These are phyloP conservation scores for Abrus precatorius DNA, from an alignment of 306 rosid genomes.

Conservation along the genomic window DNA sequence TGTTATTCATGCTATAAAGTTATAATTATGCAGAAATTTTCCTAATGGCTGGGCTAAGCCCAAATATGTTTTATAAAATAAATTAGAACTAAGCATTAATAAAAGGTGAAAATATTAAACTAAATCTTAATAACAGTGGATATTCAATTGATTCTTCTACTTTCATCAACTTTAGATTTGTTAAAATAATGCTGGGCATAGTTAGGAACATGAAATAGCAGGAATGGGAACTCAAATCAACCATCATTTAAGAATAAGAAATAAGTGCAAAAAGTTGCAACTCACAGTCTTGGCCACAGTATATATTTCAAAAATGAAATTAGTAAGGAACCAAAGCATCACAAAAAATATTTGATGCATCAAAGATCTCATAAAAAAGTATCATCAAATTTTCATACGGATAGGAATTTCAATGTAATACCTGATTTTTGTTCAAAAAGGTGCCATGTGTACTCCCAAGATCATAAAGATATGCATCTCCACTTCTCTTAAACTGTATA, in stretches of 20 bases:
- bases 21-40: slow-evolving; percentile 25
- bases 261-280: not conserved
- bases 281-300: slow-evolving; percentile 16
- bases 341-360: slow-evolving; percentile 27
- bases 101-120: slow-evolving; percentile 22
- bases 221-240: slow-evolving; percentile 8
- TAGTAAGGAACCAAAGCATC: not conserved
- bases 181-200: not conserved
- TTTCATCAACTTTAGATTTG: slow-evolving; percentile 28
- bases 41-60: not conserved
- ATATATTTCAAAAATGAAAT: slow-evolving; percentile 9
- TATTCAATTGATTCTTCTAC: slow-evolving; percentile 19
- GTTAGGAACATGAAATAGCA: slow-evolving; percentile 24
- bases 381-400: slow-evolving; percentile 17
- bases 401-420: slow-evolving; percentile 46
- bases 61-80: slow-evolving; percentile 22
- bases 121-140: not conserved
- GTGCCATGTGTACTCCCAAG: slow-evolving; percentile 99
- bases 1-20: slow-evolving; percentile 11
- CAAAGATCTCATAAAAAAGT: slow-evolving; percentile 9
- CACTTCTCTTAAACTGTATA: slow-evolving; percentile 85
- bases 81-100: not conserved
- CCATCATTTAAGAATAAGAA: not conserved
- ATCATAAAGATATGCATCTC: slow-evolving; percentile 87
- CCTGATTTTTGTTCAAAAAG: slow-evolving; percentile 86